These are phyloP conservation scores for Trichoderma virens DNA, from an alignment of 495 filamentous ascomycete species.

Conservation along the genomic window DNA sequence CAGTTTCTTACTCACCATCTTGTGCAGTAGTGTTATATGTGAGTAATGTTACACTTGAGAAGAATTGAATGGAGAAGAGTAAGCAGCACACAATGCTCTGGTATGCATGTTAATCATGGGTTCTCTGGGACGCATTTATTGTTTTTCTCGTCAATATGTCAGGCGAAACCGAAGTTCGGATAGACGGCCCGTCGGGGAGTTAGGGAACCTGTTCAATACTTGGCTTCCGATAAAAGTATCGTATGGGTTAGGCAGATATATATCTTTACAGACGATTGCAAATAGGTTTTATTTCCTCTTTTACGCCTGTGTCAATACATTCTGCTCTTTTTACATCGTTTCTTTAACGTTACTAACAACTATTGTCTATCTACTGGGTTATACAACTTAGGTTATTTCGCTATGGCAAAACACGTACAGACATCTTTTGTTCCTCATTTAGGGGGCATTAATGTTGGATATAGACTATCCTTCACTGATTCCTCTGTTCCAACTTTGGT, in stretches of 20 bases:
- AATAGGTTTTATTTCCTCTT: neutral
- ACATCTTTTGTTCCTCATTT: neutral
- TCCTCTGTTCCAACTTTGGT: neutral
- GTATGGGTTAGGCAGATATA: neutral
- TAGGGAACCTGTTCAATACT: neutral
- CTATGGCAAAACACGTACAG: neutral
- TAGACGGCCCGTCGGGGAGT: neutral
- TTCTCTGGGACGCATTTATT: neutral
- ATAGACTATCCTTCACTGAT: neutral
- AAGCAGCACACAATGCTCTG: neutral
- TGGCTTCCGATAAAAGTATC: neutral
- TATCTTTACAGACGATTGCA: neutral
- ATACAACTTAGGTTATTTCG: neutral
- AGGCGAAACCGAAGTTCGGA: neutral
- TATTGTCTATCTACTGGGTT: neutral
- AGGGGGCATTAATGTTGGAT: neutral
- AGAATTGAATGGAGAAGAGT: neutral
- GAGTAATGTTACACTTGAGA: neutral
- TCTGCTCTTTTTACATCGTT: neutral
- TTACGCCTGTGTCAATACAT: neutral
- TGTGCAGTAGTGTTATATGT: neutral
- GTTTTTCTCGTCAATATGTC: neutral
- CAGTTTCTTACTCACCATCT: neutral
- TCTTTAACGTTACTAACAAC: neutral
- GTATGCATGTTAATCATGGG: neutral